A percentile compares a stretch with the other conserved stretches of the same genome.
Conservation (phyloP, 441 rosid species). For the Dalechampia spathulata region DNA sequence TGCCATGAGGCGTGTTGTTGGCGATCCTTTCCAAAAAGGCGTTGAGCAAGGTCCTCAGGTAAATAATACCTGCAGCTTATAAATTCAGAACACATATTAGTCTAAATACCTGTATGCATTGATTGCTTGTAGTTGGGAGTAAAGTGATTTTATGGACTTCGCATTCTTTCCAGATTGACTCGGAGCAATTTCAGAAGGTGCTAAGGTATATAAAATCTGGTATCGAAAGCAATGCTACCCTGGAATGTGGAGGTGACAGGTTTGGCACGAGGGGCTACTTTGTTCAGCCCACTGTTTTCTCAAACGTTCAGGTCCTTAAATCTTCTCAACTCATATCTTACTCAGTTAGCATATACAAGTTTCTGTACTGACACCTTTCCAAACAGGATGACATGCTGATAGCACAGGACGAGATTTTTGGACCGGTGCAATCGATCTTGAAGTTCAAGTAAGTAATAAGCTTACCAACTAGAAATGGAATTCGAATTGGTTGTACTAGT, state of each 20-base stretch:
- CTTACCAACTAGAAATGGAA: neutral
- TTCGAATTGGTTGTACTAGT: too few species aligned
- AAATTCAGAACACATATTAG: neutral
- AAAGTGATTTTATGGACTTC: neutral
- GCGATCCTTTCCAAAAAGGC: conserved; percentile 81
- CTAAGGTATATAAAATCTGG: conserved; percentile 67
- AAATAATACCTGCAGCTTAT: neutral
- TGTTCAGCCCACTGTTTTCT: conserved; percentile 86
- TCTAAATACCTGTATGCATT: neutral
- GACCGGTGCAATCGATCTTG: conserved; percentile 87
- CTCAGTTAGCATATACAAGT: too few species aligned
- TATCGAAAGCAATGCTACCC: conserved; percentile 61
- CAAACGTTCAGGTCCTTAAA: conserved; percentile 62
- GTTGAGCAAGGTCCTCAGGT: conserved; percentile 93
- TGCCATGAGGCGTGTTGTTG: conserved; percentile 60
- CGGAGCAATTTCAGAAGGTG: conserved; percentile 64
- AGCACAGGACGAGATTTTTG: conserved; percentile 83
- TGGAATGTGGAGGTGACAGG: conserved; percentile 78
- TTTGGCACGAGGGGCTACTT: conserved; percentile 68
- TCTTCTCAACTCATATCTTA: neutral
- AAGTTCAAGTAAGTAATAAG: conserved; percentile 57
- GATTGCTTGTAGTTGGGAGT: neutral
- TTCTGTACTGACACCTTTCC: neutral
- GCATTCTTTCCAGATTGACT: conserved; percentile 47
- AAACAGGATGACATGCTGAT: conserved; percentile 77